Evolutionary conservation across 164 flowering plant genomes (phyloP), one percentile per base, ranked within the genome.

Genomic region (Amborella trichopoda): DNA sequence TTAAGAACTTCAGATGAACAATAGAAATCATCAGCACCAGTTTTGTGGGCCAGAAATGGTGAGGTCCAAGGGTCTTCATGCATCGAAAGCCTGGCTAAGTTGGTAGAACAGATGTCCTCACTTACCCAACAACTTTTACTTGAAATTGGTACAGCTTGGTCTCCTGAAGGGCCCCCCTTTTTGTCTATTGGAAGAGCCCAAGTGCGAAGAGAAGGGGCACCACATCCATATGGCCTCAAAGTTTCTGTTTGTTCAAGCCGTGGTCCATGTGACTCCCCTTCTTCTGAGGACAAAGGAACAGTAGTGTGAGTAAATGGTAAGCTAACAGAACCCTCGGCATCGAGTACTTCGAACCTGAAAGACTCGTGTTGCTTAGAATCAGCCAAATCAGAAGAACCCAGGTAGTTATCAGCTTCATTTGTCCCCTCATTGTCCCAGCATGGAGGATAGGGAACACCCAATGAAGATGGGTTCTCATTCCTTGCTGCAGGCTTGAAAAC

Each of bases 401-500:
- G 49, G 54, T 65, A 46, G 41, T 83, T 83, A 62, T 73, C 76
- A 45, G 65, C 22, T 42, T 70, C 32, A 17, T 11, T 5, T 24
- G 60, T 41, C 51, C 59, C 23, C 20, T 41, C 20, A 58, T 17
- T 20, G 22, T 34, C 1, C 54, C 48, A 44, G 40, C 42, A 36
- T 25, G 44, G 18, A 23, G 46, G 26, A 23, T 16, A 23, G n/a
- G 55, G 57, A 26, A 23, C 23, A 44, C 44, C 26, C 18, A 72
- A 26, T 41, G 89, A 87, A 8, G 66, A 82, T 3, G 96, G 81
- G 56, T 80, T 73, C 67, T 64, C 53, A 38, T 16, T 38, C 16
- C 90, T 72, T 19, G 56, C 55, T 24, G 77, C 64, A 27, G 96
- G 96, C 67, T 73, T 78, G 71, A 88, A 83, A 23, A 88, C 77